Base-by-base conservation (phyloP, 495 filamentous ascomycete genomes). In the Jackrogersella multiformis region DNA sequence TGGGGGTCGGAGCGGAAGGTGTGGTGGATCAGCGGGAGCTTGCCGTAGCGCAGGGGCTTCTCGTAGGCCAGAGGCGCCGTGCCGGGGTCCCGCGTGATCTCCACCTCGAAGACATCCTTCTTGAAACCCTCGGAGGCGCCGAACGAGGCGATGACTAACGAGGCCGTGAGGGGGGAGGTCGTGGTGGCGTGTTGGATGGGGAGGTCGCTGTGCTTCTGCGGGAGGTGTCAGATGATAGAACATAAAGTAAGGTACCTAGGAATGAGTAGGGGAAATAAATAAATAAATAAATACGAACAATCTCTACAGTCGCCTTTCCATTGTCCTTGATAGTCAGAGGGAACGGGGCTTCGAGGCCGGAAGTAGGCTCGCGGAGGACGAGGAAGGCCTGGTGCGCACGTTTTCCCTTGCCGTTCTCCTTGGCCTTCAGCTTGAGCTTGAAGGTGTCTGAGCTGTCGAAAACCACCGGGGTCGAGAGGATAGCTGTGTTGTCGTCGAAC, bases 301-400 rank as follows among this genome's bases (percentile, higher is more conserved):
- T 80, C 69, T 94, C 90, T 15, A 95, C 82, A 21, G 89, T 88
- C 4, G 87, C 91, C 77, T 96, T 96, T 49, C 93, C 93, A 74
- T 81, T 92, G 0, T 94, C 92, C 78, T 96, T 97, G 26, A 97
- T 84, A 5, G 77, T 88, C 69, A 99, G 85, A 5, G 93, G 88
- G 72, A 92, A 96, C 0, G 93, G 94, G n/a, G 93, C 89, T 75
- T 97, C 94, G 38, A 98, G 81, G 18, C 90, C 90, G 24, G 87
- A 89, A 15, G 83, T 78, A 1, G 85, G 78, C 63, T 97, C 93
- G 64, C 87, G 87, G 36, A 98, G 79, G 5, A 93, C 83, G 15
- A 99, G 84, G 79, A 97, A 97, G 1, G 93, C 92, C 76, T 99
- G 95, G 77, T 99, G 95, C 61, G 95, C 92, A 54, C 90, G 86